Evolutionary conservation across 2,329 filamentous ascomycete species (phyloP).

Genomic region (Talaromyces pinophilus): DNA sequence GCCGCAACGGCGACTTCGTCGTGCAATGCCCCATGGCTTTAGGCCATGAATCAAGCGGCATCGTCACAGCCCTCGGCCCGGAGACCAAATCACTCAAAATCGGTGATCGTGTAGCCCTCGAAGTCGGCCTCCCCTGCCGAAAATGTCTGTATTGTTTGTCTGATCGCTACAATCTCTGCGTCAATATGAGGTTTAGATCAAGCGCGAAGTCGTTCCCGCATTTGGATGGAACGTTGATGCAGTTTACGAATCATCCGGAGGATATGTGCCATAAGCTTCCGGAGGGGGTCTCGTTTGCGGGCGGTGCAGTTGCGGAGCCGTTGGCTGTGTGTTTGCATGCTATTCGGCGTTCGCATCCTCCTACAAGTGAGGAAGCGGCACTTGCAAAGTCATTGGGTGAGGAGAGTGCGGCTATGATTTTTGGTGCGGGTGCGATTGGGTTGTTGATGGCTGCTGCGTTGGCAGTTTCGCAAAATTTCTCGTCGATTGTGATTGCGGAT

Average conservation of each 20-base stretch:
- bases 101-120: conserved; percentile 87
- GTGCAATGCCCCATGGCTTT: conserved; percentile 80
- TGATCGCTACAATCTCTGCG: conserved; percentile 65
- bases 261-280: conserved; percentile 62
- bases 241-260: conserved; percentile 62
- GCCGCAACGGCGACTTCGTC: conserved; percentile 82
- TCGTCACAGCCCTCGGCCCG: conserved; percentile 69
- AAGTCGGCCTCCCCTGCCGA: conserved; percentile 85
- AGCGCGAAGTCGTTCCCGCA: conserved; percentile 63
- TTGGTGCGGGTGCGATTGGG: conserved; percentile 64
- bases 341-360: conserved; percentile 55
- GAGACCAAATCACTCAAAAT: conserved; percentile 62
- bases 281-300: conserved; percentile 53
- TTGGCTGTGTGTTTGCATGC: conserved; percentile 63
- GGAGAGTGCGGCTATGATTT: conserved; percentile 55
- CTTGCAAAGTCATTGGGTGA: conserved; percentile 46
- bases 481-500: conserved; percentile 60
- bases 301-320: conserved; percentile 62
- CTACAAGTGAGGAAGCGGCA: conserved; percentile 37
- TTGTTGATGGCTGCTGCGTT: conserved; percentile 61
- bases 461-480: conserved; percentile 55
- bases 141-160: conserved; percentile 56
- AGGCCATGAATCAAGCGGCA: conserved; percentile 75
- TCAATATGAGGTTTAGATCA: conserved; percentile 58
- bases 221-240: conserved; percentile 65